Conservation (phyloP, 805 yeast species). For the Kodamaea neixiangensis region DNA sequence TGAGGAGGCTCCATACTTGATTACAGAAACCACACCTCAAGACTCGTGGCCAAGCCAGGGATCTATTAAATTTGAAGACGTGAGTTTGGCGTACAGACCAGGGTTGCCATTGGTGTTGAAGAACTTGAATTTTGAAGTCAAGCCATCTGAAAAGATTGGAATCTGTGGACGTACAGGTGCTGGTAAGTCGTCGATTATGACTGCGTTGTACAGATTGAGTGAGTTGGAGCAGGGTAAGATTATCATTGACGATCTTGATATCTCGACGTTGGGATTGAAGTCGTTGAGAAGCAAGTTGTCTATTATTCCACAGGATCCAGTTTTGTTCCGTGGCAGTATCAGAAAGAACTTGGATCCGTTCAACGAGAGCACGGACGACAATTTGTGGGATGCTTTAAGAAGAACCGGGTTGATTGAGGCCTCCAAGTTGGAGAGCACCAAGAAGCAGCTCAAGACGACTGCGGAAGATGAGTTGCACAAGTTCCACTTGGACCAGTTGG, state of each 20-base stretch:
- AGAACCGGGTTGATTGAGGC: constrained; percentile 56
- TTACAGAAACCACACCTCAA: constrained; percentile 45
- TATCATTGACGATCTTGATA: constrained; percentile 60
- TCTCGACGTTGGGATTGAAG: constrained; percentile 51
- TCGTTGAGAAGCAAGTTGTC: constrained; percentile 59
- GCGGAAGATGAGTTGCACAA: constrained; percentile 17
- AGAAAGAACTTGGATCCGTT: constrained; percentile 67
- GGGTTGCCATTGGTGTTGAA: constrained; percentile 62
- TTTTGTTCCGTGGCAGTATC: constrained; percentile 59
- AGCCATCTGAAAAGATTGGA: constrained; percentile 71
- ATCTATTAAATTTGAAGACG: constrained; percentile 49
- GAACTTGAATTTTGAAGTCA: constrained; percentile 43
- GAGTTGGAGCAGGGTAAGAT: constrained; percentile 55
- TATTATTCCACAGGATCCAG: constrained; percentile 75
- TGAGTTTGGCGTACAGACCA: constrained; percentile 56
- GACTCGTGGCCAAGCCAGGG: constrained; percentile 55
- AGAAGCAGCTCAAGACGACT: constrained; percentile 16
- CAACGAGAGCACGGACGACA: constrained; percentile 47
- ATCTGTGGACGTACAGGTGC: constrained; percentile 93
- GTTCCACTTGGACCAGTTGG: constrained; percentile 47
- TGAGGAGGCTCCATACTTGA: constrained; percentile 64
- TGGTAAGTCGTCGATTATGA: constrained; percentile 71
- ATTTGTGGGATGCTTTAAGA: constrained; percentile 60
- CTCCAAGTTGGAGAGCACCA: constrained; percentile 24
- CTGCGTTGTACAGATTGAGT: constrained; percentile 57